These are phyloP conservation scores for Aplosporella prunicola DNA, from an alignment of 2,329 filamentous ascomycete genomes.

Conservation along the genomic window DNA sequence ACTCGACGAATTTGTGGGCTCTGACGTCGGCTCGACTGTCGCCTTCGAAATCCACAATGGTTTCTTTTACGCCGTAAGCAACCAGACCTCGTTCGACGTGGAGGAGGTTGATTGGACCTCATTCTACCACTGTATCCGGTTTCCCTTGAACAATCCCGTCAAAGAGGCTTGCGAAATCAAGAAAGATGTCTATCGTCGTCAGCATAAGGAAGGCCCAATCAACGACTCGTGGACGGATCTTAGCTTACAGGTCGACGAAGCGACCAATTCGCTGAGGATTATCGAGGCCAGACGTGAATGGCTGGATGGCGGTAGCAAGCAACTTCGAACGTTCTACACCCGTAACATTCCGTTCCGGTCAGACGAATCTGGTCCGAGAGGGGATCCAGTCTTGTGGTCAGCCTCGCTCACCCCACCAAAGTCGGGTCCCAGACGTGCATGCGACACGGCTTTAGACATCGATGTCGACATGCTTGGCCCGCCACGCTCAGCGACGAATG, in stretches of 20 bases:
- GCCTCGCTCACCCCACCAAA: background rate
- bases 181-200: constrained; percentile 51
- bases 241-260: constrained; percentile 51
- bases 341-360: constrained; percentile 40
- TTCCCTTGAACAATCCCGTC: constrained; percentile 45
- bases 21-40: constrained; percentile 56
- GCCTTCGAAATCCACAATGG: constrained; percentile 61
- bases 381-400: too few relatives aligned
- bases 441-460: too few relatives aligned
- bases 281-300: constrained; percentile 63
- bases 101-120: constrained; percentile 59
- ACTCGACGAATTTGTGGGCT: constrained; percentile 51
- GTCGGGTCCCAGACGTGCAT: too few relatives aligned
- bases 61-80: constrained; percentile 62
- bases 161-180: constrained; percentile 35
- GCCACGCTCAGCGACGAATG: too few relatives aligned
- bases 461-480: too few relatives aligned
- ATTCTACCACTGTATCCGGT: constrained; percentile 58
- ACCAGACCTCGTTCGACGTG: constrained; percentile 50
- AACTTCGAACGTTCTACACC: constrained; percentile 57
- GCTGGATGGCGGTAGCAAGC: constrained; percentile 46
- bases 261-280: constrained; percentile 49
- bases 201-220: constrained; percentile 60
- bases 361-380: too few relatives aligned
- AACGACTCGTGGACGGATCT: constrained; percentile 67